Evolutionary conservation across 2,329 filamentous ascomycete genomes (phyloP).

Genomic region (Calonectria hawksworthii): DNA sequence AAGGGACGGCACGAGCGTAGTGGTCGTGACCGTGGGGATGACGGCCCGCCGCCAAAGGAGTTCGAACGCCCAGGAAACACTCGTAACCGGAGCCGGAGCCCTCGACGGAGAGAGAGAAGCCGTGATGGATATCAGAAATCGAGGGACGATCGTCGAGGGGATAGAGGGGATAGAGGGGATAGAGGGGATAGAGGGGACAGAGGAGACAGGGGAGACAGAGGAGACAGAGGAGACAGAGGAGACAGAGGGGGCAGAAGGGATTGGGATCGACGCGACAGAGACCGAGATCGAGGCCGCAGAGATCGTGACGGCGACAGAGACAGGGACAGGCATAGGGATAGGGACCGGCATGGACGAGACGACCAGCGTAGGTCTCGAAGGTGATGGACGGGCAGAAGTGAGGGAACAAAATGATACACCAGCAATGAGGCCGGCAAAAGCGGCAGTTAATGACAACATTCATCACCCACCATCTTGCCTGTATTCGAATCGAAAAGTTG

Average conservation of each 20-base stretch:
- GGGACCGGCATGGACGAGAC: slow-evolving; percentile 40
- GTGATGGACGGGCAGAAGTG: slow-evolving; percentile 18
- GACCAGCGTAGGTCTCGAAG: slow-evolving; percentile 40
- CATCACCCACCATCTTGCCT: background rate
- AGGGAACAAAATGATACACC: slow-evolving; percentile 13
- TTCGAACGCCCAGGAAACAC: slow-evolving; percentile 17
- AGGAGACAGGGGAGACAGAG: no score
- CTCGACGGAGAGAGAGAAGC: slow-evolving; percentile 37
- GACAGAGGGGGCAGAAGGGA: slow-evolving; percentile 44
- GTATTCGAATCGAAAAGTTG: background rate
- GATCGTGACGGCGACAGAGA: slow-evolving; percentile 50
- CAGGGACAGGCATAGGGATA: slow-evolving; percentile 40
- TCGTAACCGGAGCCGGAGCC: slow-evolving; percentile 39
- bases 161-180: slow-evolving; percentile 48
- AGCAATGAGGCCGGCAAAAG: background rate
- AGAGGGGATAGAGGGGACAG: slow-evolving; percentile 48
- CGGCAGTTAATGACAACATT: slow-evolving; percentile 17
- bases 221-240: no score
- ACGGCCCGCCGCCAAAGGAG: slow-evolving; percentile 28
- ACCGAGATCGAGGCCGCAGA: slow-evolving; percentile 45
- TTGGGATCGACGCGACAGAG: slow-evolving; percentile 42
- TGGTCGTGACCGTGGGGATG: slow-evolving; percentile 46
- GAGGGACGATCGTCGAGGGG: slow-evolving; percentile 43
- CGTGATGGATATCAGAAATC: slow-evolving; percentile 45
- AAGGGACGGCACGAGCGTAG: slow-evolving; percentile 63